Conservation (phyloP, 495 filamentous ascomycete species). For the Rhizodiscina lignyota region DNA sequence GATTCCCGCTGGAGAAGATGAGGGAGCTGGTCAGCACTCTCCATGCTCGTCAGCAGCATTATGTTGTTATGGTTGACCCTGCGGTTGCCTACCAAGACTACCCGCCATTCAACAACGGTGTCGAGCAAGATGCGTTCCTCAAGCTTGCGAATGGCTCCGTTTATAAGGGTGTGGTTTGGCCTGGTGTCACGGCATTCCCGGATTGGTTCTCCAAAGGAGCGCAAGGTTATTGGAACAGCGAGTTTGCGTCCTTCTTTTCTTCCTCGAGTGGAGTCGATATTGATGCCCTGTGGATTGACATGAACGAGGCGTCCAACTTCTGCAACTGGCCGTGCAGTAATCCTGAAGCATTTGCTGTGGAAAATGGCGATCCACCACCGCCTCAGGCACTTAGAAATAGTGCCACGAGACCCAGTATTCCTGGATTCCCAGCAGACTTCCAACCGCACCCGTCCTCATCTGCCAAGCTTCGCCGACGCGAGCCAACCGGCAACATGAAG, state of each 20-base stretch:
- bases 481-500: constrained; percentile 15
- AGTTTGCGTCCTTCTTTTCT: constrained; percentile 57
- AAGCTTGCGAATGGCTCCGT: constrained; percentile 44
- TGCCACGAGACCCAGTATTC: constrained; percentile 39
- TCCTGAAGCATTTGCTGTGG: constrained; percentile 32
- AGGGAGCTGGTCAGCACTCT: constrained; percentile 55
- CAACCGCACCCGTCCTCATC: constrained; percentile 33
- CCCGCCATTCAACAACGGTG: constrained; percentile 44
- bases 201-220: constrained; percentile 68
- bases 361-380: constrained; percentile 45
- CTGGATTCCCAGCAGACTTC: constrained; percentile 55
- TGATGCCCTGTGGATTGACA: constrained; percentile 65
- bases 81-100: constrained; percentile 59
- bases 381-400: constrained; percentile 46
- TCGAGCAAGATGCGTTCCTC: constrained; percentile 46
- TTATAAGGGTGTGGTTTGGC: constrained; percentile 72
- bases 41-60: constrained; percentile 58
- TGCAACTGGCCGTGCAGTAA: constrained; percentile 60
- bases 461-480: constrained; percentile 1
- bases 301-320: constrained; percentile 35
- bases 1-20: constrained; percentile 52
- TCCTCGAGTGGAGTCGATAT: constrained; percentile 53
- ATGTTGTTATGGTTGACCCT: constrained; percentile 80
- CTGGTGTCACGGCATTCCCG: constrained; percentile 62
- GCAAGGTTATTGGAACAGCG: constrained; percentile 54